Evolutionary conservation across 208 protist species (phyloP).

Genomic region (Phytomonas francai): DNA sequence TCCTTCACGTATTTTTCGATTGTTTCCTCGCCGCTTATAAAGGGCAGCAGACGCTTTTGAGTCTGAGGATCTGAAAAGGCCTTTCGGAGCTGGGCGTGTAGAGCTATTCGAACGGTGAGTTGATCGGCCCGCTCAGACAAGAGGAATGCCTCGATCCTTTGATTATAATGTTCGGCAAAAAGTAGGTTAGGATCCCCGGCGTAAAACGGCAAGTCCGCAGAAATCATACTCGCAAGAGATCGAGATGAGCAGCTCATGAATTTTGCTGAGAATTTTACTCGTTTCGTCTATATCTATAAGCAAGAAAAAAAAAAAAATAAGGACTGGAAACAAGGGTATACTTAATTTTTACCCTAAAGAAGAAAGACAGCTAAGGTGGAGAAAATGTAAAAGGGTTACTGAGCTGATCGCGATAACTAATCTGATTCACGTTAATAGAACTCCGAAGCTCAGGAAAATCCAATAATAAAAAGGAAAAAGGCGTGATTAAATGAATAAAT

Average conservation of each 20-base stretch:
- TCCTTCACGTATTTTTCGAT: slow-evolving; percentile 35
- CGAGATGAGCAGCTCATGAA: slow-evolving; percentile 49
- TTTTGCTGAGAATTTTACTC: not conserved
- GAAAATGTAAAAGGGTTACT: slow-evolving; percentile 1
- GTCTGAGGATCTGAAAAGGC: slow-evolving; percentile 48
- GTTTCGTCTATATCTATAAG: not conserved
- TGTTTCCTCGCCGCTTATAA: slow-evolving; percentile 39
- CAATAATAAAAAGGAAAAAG: not conserved
- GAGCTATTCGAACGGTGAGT: slow-evolving; percentile 58
- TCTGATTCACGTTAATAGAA: not conserved
- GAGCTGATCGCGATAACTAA: not conserved
- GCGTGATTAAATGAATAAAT: slow-evolving; percentile 5
- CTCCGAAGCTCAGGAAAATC: not conserved
- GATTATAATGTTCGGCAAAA: slow-evolving; percentile 28
- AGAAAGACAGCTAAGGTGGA: not conserved
- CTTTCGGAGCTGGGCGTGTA: slow-evolving; percentile 73
- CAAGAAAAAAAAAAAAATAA: slow-evolving; percentile 7
- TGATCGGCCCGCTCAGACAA: slow-evolving; percentile 46
- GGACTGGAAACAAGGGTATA: not conserved
- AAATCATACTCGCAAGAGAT: slow-evolving; percentile 45
- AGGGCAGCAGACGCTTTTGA: slow-evolving; percentile 48
- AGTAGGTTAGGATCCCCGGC: slow-evolving; percentile 60
- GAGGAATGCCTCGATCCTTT: slow-evolving; percentile 37
- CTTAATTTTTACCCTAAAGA: slow-evolving; percentile 6
- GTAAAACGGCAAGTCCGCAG: slow-evolving; percentile 73